A percentile compares a stretch with the other conserved stretches of the same genome.
Evolutionary conservation across 352 stramenopile genomes (phyloP).

Genomic region (Pythium brachiatum): DNA sequence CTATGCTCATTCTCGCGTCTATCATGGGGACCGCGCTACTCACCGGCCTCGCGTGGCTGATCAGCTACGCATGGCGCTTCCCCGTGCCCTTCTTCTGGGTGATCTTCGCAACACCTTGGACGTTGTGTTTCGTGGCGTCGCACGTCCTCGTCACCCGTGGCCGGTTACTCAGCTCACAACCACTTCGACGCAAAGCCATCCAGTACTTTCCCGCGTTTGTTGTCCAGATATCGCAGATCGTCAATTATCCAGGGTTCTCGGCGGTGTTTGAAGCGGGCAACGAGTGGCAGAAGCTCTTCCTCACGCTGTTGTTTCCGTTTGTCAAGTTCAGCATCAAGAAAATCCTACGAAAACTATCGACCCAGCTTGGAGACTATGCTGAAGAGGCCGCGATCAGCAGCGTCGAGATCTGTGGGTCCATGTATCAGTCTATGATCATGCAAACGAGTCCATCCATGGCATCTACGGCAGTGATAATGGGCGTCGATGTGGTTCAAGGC

Average conservation of each 20-base stretch:
- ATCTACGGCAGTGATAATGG: conserved; percentile 13
- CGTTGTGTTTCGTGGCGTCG: not conserved
- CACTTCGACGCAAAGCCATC: not conserved
- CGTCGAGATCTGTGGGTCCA: conserved; percentile 17
- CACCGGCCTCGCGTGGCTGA: not conserved
- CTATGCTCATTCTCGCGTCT: not conserved
- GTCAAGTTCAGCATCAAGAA: conserved; percentile 9
- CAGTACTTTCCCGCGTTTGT: not conserved
- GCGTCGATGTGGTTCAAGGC: conserved; percentile 14
- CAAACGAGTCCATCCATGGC: conserved; percentile 11
- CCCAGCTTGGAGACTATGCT: not conserved
- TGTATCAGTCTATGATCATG: conserved; percentile 26
- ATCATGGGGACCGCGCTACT: not conserved
- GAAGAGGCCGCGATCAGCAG: conserved; percentile 14
- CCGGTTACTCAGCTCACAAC: not conserved
- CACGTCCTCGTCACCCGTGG: not conserved
- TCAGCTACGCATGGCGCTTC: not conserved
- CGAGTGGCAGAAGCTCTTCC: not conserved
- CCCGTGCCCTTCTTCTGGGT: not conserved
- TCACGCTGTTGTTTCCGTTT: conserved; percentile 8
- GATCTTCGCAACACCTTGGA: not conserved
- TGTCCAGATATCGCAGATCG: conserved; percentile 14
- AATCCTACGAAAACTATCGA: not conserved
- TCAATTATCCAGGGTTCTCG: conserved; percentile 13
- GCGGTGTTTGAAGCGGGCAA: not conserved